Evolutionary conservation across 2,329 filamentous ascomycete genomes (phyloP), one percentile per base, ranked within the genome.

Genomic region (Talaromyces sp.): DNA sequence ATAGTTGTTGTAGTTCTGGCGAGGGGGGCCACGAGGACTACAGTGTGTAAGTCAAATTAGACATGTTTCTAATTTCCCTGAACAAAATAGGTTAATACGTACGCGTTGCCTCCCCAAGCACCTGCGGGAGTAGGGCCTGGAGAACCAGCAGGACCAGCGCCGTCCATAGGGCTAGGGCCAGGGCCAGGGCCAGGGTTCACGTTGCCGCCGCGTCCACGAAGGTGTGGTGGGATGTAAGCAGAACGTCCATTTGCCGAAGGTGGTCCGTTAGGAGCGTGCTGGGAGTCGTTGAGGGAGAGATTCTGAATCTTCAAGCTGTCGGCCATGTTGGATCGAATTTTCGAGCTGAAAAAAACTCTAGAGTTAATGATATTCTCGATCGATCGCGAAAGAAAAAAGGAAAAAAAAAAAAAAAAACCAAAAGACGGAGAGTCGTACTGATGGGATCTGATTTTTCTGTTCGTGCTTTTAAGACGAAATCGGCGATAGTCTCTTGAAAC

Each of bases 141-240:
- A 59, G 73, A 70, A 37, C 50, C 50, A 23, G 39, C 54, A 58
- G 44, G 54, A 33, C 39, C 58, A 54, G 54, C 54, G 21, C 44
- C 52, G 23, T 55, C 55, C 55, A 48, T 52, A 21, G 52, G 52
- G 52, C 28, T 39, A n/a, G 59, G 46, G 28, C 46, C 59, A 28
- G 31, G 18, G 9, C 46, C 58, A 40, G 42, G 28, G 63, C 58
- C 62, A 57, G 64, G 64, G 64, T 64, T 64, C 35, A 61, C 31
- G 52, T 18, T 65, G 52, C 39, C 39, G 39, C 75, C 39, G 39
- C 75, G 75, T 60, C 75, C 72, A 68, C 86, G 84, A 67, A 87
- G 82, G 75, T 88, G 86, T 70, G 86, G 86, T 71, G 86, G 86
- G 69, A 88, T 87, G 76, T 88, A 88, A 69, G 86, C 83, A 75